Percentiles rank a stretch among this genome's conserved stretches.
These are phyloP conservation scores for Thalassiosira ordinaria DNA, from an alignment of 352 stramenopile species.

Conservation along the genomic window DNA sequence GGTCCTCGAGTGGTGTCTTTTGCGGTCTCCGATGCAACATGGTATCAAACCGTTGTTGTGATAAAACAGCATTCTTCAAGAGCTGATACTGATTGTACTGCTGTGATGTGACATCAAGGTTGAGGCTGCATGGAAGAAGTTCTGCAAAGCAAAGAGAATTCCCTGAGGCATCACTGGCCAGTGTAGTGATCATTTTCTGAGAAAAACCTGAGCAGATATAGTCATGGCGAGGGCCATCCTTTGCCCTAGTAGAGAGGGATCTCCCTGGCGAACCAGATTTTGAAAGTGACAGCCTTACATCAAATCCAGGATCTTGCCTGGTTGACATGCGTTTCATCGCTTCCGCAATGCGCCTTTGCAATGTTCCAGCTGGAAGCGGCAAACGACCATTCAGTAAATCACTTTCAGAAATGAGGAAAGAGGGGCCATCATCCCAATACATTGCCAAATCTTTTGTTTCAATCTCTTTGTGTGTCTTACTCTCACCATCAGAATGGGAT, in stretches of 20 bases:
- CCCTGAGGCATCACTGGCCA: conserved; percentile 13
- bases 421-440: conserved; percentile 82
- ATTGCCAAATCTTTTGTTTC: conserved; percentile 70
- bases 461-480: conserved; percentile 55
- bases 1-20: conserved; percentile 49
- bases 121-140: conserved; percentile 65
- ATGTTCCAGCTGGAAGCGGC: conserved; percentile 28
- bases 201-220: conserved; percentile 70
- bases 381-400: conserved; percentile 60
- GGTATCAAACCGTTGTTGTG: conserved; percentile 81
- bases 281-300: conserved; percentile 53
- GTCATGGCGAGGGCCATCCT: conserved; percentile 44
- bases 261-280: not conserved
- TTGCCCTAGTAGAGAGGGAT: conserved; percentile 5
- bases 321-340: conserved; percentile 69
- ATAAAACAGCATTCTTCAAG: conserved; percentile 74
- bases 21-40: conserved; percentile 76
- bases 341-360: conserved; percentile 48
- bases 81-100: conserved; percentile 78
- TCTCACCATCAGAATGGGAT: conserved; percentile 9
- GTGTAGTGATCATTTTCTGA: conserved; percentile 45
- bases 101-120: conserved; percentile 68
- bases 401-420: conserved; percentile 77
- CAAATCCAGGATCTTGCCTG: conserved; percentile 65
- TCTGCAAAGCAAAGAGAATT: conserved; percentile 65